Conservation (phyloP, 805 yeast genomes). For the Yarrowia phangngaensis region DNA sequence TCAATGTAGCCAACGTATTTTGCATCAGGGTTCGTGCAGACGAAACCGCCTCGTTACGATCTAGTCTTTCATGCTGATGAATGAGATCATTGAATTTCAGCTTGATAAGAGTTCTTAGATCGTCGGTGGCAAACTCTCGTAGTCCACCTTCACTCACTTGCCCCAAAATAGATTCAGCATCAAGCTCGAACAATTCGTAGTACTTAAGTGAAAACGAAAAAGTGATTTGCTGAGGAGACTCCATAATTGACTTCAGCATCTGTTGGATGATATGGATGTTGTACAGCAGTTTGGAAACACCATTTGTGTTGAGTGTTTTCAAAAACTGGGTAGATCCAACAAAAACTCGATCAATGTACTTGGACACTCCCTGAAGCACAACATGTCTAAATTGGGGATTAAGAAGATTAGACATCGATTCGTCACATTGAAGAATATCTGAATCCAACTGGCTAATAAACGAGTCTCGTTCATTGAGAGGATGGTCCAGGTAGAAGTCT, state of each 20-base stretch:
- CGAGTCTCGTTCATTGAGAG: conserved; percentile 59
- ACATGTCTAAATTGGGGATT: conserved; percentile 36
- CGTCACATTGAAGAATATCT: conserved; percentile 48
- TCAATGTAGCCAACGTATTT: conserved; percentile 29
- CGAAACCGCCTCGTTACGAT: conserved; percentile 32
- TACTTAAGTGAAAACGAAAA: conserved; percentile 53
- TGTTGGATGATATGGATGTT: conserved; percentile 67
- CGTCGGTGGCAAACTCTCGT: conserved; percentile 43
- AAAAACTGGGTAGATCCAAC: conserved; percentile 53
- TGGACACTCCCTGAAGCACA: conserved; percentile 49
- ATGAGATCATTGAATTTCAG: conserved; percentile 47
- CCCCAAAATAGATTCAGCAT: conserved; percentile 49
- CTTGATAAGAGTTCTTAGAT: conserved; percentile 50
- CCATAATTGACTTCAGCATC: conserved; percentile 56
- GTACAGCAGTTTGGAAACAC: conserved; percentile 55
- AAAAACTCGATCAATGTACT: conserved; percentile 50
- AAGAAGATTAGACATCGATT: conserved; percentile 41
- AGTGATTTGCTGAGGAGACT: conserved; percentile 51
- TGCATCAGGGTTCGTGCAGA: conserved; percentile 29
- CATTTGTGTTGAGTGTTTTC: conserved; percentile 51
- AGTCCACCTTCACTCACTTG: conserved; percentile 39
- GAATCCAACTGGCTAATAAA: conserved; percentile 51
- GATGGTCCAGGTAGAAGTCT: conserved; percentile 50
- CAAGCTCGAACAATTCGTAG: conserved; percentile 52
- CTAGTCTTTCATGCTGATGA: conserved; percentile 32